Evolutionary conservation across 2,329 filamentous ascomycete genomes (phyloP).

Genomic region (Juglanconis sp.): DNA sequence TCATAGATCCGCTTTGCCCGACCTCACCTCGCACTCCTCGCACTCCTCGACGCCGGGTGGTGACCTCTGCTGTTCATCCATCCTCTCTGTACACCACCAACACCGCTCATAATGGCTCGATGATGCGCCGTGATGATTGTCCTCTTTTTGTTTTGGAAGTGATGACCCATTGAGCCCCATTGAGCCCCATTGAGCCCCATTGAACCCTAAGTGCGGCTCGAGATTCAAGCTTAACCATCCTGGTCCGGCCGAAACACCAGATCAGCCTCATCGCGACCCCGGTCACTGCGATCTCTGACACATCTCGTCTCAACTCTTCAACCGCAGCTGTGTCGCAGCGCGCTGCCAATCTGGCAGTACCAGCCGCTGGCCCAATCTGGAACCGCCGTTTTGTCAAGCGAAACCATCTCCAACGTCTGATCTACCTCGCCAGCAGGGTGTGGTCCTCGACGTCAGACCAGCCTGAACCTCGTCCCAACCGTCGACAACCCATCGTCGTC

Average conservation of each 20-base stretch:
- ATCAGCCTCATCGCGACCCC: conserved; percentile 30
- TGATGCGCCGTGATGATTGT: neutral
- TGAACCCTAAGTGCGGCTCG: conserved; percentile 1
- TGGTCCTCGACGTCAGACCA: conserved; percentile 7
- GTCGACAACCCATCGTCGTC: neutral
- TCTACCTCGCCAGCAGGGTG: conserved; percentile 26
- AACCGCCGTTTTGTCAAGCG: conserved; percentile 35
- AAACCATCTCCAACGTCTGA: conserved; percentile 48
- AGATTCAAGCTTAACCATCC: conserved; percentile 23
- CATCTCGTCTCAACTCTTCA: conserved; percentile 39
- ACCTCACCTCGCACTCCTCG: conserved; percentile 5
- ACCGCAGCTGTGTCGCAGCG: conserved; percentile 25
- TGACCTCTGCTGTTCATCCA: neutral
- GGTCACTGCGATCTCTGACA: conserved; percentile 44
- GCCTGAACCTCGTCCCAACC: conserved; percentile 12
- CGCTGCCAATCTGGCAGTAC: conserved; percentile 28
- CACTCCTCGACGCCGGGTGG: neutral
- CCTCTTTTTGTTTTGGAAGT: neutral
- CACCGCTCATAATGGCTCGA: neutral
- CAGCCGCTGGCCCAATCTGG: conserved; percentile 31
- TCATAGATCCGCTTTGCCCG: conserved; percentile 10
- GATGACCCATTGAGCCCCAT: neutral
- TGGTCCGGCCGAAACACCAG: conserved; percentile 36
- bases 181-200: neutral
- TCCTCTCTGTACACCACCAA: neutral